These are phyloP conservation scores for Lachnellula subtilissima DNA, from an alignment of 2,329 filamentous ascomycete species.

Conservation along the genomic window DNA sequence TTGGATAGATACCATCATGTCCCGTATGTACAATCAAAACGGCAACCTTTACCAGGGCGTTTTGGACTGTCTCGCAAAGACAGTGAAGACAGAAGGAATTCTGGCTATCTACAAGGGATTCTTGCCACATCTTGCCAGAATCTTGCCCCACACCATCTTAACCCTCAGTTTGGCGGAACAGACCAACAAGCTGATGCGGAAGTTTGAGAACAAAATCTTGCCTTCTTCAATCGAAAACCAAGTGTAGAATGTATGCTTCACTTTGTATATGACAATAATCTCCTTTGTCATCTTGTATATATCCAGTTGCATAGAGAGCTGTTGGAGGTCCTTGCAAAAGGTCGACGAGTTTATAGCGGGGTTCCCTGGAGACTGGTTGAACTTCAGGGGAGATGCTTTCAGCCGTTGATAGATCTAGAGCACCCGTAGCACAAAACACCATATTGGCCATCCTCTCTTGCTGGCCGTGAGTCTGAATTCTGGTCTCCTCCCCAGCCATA, in stretches of 20 bases:
- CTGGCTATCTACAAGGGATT: constrained; percentile 97
- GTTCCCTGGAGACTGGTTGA: background rate
- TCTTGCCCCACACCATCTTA: constrained; percentile 91
- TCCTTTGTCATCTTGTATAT: constrained; percentile 20
- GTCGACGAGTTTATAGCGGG: background rate
- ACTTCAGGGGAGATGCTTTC: constrained; percentile 19
- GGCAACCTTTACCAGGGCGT: constrained; percentile 94
- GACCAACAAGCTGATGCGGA: constrained; percentile 87
- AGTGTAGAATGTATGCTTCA: constrained; percentile 12
- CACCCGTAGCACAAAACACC: constrained; percentile 67
- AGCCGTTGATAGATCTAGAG: constrained; percentile 57
- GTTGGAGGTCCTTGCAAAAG: constrained; percentile 7
- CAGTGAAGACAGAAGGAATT: constrained; percentile 82
- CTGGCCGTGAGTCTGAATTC: constrained; percentile 29
- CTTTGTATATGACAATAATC: constrained; percentile 5
- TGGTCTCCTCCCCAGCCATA: constrained; percentile 57
- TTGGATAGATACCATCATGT: constrained; percentile 85
- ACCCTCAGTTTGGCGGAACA: constrained; percentile 93
- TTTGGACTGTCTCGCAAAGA: constrained; percentile 88
- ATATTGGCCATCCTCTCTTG: constrained; percentile 26
- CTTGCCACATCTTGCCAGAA: constrained; percentile 87
- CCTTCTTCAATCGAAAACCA: constrained; percentile 33
- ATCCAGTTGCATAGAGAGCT: constrained; percentile 15
- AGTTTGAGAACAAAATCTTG: constrained; percentile 61
- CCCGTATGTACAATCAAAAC: constrained; percentile 96